A percentile compares a stretch with the other conserved stretches of the same genome.
Evolutionary conservation across 768 basidiomycete genomes (phyloP).

Genomic region (Xerocomellus amylosporus): DNA sequence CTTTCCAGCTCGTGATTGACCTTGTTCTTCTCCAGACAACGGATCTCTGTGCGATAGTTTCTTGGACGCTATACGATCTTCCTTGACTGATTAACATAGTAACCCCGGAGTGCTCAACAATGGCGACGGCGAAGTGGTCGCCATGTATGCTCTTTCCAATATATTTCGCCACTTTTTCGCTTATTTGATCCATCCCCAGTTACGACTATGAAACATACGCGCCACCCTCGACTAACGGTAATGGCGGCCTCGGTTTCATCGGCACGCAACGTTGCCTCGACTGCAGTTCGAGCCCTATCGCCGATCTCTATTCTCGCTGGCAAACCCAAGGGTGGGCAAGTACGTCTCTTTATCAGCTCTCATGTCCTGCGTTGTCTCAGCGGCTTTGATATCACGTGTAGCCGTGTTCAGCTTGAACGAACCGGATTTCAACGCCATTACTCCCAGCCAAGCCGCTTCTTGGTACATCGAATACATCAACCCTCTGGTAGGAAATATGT

Average conservation of each 20-base stretch:
- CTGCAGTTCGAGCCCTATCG: conserved; percentile 37
- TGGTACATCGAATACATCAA: conserved; percentile 39
- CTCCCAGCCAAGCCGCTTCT: conserved; percentile 30
- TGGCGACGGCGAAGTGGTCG: conserved; percentile 33
- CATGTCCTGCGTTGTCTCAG: background rate
- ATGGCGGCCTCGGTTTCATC: conserved; percentile 37
- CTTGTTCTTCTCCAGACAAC: conserved; percentile 20
- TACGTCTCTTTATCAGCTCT: conserved; percentile 9
- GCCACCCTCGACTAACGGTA: conserved; percentile 35
- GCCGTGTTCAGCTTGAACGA: conserved; percentile 39
- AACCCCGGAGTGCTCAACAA: conserved; percentile 34
- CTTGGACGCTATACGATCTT: background rate
- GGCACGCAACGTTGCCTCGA: conserved; percentile 40
- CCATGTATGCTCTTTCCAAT: conserved; percentile 25
- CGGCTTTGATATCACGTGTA: background rate
- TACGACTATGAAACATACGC: conserved; percentile 39
- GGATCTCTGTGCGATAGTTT: conserved; percentile 25
- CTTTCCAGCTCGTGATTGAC: background rate
- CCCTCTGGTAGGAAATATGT: conserved; percentile 29
- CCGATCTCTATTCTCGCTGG: conserved; percentile 32
- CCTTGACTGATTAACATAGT: conserved; percentile 14
- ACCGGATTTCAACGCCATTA: conserved; percentile 33
- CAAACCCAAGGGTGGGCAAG: conserved; percentile 32
- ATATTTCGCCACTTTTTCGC: background rate
- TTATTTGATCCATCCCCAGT: conserved; percentile 14